Percentiles rank a stretch among this genome's conserved stretches.
phyloP scores from a whole-genome alignment of 2,329 filamentous ascomycete species.

The Alternaria gansuensis region DNA sequence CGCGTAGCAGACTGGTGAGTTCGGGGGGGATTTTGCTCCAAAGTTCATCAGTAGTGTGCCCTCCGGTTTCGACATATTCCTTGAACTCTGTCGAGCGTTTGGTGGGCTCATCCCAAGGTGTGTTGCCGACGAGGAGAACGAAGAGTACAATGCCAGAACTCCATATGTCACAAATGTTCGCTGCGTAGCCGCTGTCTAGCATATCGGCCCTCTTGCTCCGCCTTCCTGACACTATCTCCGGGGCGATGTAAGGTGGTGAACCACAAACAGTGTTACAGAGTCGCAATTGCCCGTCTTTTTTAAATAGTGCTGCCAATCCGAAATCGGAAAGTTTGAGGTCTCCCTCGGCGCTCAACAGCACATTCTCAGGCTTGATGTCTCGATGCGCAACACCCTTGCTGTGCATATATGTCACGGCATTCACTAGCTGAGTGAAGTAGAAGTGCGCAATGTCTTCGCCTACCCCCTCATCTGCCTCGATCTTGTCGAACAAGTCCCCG shows the following conservation, averaged over 20 bases:
- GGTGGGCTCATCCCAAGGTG: conserved; percentile 95
- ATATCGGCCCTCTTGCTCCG: conserved; percentile 58
- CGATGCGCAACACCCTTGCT: conserved; percentile 94
- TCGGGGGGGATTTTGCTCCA: conserved; percentile 81
- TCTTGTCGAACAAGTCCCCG: conserved; percentile 98
- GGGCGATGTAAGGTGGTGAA: conserved; percentile 95
- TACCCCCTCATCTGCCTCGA: conserved; percentile 96
- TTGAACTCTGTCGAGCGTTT: conserved; percentile 86
- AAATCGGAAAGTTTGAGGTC: conserved; percentile 96
- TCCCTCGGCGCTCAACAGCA: conserved; percentile 83
- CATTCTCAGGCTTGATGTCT: conserved; percentile 82
- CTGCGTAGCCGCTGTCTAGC: conserved; percentile 69
- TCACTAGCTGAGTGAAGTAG: conserved; percentile 92
- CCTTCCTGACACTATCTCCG: conserved; percentile 75
- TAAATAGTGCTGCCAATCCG: conserved; percentile 91
- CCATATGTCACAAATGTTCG: conserved; percentile 92
- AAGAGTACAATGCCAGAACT: conserved; percentile 98
- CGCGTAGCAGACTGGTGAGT: conserved; percentile 82
- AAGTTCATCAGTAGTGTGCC: conserved; percentile 83
- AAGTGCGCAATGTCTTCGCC: conserved; percentile 93
- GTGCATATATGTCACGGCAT: conserved; percentile 93
- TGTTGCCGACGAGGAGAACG: conserved; percentile 93
- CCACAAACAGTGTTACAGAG: conserved; percentile 89
- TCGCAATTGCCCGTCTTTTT: conserved; percentile 85
- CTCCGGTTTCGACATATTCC: conserved; percentile 81